Percentiles rank a stretch among this genome's conserved stretches.
Conservation (phyloP, 2,329 filamentous ascomycete genomes). For the Tolypocladium guangdongense region DNA sequence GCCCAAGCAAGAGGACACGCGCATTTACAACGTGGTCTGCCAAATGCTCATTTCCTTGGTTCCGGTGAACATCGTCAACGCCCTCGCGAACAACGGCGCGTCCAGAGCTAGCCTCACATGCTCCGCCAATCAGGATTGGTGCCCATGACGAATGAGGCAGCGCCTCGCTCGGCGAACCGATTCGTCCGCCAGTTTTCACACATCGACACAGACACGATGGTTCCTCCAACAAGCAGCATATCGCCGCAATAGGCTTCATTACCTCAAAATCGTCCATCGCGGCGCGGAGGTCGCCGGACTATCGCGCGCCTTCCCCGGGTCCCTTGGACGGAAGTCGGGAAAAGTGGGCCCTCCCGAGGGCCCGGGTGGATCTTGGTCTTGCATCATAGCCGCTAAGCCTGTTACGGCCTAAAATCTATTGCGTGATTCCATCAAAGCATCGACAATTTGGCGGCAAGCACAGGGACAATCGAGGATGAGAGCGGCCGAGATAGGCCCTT, state of each 20-base stretch:
- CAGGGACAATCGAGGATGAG: not conserved
- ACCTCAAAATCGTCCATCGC: not conserved
- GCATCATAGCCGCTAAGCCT: constrained; percentile 19
- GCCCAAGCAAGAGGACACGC: not conserved
- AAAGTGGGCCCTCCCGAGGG: constrained; percentile 6
- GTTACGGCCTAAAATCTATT: constrained; percentile 21
- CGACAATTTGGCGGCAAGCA: constrained; percentile 18
- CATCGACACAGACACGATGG: not conserved
- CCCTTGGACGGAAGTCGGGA: constrained; percentile 24
- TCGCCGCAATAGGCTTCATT: not conserved
- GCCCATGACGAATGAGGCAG: constrained; percentile 1
- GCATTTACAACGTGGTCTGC: not conserved
- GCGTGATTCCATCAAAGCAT: constrained; percentile 28
- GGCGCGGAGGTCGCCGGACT: not conserved
- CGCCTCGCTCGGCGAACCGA: not conserved
- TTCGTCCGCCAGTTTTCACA: not conserved
- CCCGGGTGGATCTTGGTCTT: constrained; percentile 8
- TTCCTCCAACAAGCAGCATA: not conserved
- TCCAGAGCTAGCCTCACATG: not conserved
- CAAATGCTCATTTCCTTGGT: not conserved
- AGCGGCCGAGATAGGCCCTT: constrained; percentile 7
- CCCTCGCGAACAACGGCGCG: not conserved
- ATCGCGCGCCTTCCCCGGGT: not conserved
- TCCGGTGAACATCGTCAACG: not conserved
- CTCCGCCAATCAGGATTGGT: not conserved